A percentile compares a stretch with the other conserved stretches of the same genome.
Evolutionary conservation across 805 yeast genomes (phyloP).

Genomic region (Schwanniomyces sp.): DNA sequence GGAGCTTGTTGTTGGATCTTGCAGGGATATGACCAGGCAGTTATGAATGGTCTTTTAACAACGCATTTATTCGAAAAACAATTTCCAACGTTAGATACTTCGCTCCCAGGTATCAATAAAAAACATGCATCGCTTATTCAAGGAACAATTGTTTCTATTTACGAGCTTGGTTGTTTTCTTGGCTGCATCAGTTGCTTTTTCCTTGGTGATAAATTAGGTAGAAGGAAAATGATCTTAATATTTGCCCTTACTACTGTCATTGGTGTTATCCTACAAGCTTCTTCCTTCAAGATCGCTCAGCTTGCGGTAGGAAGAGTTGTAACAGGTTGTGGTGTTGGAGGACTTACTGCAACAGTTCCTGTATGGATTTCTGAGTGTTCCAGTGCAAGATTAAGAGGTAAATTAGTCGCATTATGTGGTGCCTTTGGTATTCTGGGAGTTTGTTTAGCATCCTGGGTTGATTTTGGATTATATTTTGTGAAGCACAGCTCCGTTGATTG

Average conservation of each 20-base stretch:
- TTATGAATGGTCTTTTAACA: not conserved
- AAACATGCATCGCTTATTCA: not conserved
- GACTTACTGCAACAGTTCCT: conserved; percentile 73
- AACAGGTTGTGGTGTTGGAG: conserved; percentile 65
- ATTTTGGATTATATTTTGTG: conserved; percentile 52
- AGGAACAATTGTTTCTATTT: conserved; percentile 30
- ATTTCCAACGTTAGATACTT: not conserved
- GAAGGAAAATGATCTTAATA: conserved; percentile 27
- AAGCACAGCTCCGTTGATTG: conserved; percentile 20
- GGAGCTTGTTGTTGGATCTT: too few species aligned
- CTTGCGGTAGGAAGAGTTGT: conserved; percentile 16
- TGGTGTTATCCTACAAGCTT: conserved; percentile 28
- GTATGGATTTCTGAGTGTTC: conserved; percentile 75
- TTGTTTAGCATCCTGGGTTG: conserved; percentile 35
- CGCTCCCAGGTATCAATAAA: too few species aligned
- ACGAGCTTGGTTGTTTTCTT: conserved; percentile 18
- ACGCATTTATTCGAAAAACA: not conserved
- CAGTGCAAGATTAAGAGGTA: conserved; percentile 30
- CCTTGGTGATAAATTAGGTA: conserved; percentile 30
- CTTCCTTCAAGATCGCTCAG: conserved; percentile 11
- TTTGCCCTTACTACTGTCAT: conserved; percentile 25
- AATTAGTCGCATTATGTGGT: not conserved
- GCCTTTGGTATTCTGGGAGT: conserved; percentile 17
- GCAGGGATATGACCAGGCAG: not conserved
- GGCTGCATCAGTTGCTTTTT: conserved; percentile 29